Evolutionary conservation across 495 filamentous ascomycete genomes (phyloP).

Genomic region (Apodospora peruviana): DNA sequence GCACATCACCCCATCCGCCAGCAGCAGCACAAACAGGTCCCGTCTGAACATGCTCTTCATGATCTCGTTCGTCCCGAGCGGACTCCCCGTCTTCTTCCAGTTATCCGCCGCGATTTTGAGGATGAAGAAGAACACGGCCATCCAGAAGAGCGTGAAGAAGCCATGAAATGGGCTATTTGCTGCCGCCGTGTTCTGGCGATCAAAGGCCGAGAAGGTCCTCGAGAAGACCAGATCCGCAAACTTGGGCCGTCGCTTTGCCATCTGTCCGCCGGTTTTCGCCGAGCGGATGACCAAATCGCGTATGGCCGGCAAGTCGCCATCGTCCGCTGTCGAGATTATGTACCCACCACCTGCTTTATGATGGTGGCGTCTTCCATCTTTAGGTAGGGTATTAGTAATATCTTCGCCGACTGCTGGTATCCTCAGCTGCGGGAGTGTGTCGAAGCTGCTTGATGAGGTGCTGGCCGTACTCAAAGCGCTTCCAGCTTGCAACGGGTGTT

Average conservation of each 20-base stretch:
- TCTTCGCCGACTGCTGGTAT: background rate
- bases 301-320: background rate
- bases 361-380: background rate
- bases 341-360: background rate
- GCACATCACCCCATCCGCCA: constrained; percentile 65
- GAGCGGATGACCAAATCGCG: background rate
- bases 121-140: constrained; percentile 56
- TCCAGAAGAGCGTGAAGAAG: constrained; percentile 74
- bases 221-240: constrained; percentile 66
- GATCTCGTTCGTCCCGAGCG: constrained; percentile 64
- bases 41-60: constrained; percentile 58
- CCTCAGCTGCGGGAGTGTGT: too few species aligned
- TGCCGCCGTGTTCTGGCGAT: constrained; percentile 55
- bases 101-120: constrained; percentile 60
- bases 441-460: too few species aligned
- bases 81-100: constrained; percentile 53
- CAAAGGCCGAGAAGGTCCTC: constrained; percentile 62
- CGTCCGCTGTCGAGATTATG: background rate
- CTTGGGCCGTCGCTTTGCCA: constrained; percentile 29
- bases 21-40: constrained; percentile 57
- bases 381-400: too few species aligned
- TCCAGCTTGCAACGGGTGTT: background rate
- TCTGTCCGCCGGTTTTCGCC: background rate
- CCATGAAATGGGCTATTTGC: constrained; percentile 61
- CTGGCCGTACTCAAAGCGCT: too few species aligned